Evolutionary conservation across 805 yeast species (phyloP).

Genomic region (Lipomyces japonicus): DNA sequence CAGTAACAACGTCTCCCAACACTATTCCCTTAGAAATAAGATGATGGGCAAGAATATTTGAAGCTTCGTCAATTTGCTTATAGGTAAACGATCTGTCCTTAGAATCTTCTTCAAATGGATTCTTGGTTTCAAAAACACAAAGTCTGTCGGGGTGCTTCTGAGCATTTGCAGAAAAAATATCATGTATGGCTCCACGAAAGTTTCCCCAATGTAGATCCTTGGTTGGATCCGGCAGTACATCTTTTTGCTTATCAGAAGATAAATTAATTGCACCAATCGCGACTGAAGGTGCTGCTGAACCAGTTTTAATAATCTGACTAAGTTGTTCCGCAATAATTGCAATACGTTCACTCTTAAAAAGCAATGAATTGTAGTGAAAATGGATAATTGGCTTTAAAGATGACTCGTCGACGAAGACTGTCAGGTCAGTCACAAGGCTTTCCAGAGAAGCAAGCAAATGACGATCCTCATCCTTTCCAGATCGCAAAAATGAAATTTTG

Average conservation of each 20-base stretch:
- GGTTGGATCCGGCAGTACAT: constrained; percentile 80
- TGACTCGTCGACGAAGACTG: constrained; percentile 45
- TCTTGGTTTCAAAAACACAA: constrained; percentile 90
- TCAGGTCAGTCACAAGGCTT: constrained; percentile 52
- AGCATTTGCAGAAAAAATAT: constrained; percentile 87
- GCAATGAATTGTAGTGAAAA: constrained; percentile 66
- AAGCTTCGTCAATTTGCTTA: constrained; percentile 84
- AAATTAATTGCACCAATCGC: constrained; percentile 61
- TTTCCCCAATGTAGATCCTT: constrained; percentile 82
- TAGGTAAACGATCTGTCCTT: constrained; percentile 74
- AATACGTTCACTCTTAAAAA: constrained; percentile 69
- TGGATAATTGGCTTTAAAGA: constrained; percentile 34
- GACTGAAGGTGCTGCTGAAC: constrained; percentile 35
- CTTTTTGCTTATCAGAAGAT: constrained; percentile 61
- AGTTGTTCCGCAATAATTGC: constrained; percentile 70
- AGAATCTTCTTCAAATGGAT: constrained; percentile 48
- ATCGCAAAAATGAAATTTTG: constrained; percentile 38
- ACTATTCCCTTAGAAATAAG: constrained; percentile 74
- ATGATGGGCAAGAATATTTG: constrained; percentile 89
- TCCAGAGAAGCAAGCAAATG: constrained; percentile 21
- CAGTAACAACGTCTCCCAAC: constrained; percentile 94
- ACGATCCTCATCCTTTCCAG: constrained; percentile 9
- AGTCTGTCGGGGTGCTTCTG: constrained; percentile 75
- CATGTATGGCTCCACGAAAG: constrained; percentile 94
- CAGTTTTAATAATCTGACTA: constrained; percentile 44